These are phyloP conservation scores for Dillenia turbinata DNA, from an alignment of 164 flowering plant genomes.

Conservation along the genomic window DNA sequence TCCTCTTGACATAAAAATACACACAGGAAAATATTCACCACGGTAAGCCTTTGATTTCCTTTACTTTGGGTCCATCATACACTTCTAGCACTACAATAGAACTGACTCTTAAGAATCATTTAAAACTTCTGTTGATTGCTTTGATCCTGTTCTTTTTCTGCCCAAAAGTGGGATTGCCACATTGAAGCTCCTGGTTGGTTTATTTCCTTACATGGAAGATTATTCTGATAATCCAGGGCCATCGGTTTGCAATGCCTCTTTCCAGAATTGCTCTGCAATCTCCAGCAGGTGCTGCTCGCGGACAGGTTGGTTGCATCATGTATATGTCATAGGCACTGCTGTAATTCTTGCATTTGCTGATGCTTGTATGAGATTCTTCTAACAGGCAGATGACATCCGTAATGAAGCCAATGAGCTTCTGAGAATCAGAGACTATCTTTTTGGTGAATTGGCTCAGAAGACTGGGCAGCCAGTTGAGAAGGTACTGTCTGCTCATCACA, in stretches of 20 bases:
- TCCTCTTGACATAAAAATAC: too few species aligned
- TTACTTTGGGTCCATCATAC: too few species aligned
- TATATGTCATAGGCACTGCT: neutral
- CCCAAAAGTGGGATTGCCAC: too few species aligned
- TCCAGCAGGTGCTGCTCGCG: slow-evolving; percentile 91
- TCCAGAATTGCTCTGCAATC: slow-evolving; percentile 66
- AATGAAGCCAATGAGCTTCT: slow-evolving; percentile 88
- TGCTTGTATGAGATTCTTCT: slow-evolving; percentile 1
- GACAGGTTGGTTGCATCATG: slow-evolving; percentile 52
- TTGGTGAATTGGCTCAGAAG: slow-evolving; percentile 55
- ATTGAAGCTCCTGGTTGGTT: too few species aligned
- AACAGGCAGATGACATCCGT: slow-evolving; percentile 84
- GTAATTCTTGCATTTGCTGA: neutral
- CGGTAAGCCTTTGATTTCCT: too few species aligned
- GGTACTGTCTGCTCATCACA: slow-evolving; percentile 31
- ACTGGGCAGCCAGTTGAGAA: slow-evolving; percentile 88
- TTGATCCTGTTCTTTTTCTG: too few species aligned
- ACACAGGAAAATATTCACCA: too few species aligned
- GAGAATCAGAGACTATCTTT: slow-evolving; percentile 75
- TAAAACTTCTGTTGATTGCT: too few species aligned
- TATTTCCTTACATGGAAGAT: too few species aligned
- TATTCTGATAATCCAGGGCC: slow-evolving; percentile 41
- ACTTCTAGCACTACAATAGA: too few species aligned
- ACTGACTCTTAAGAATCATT: too few species aligned
- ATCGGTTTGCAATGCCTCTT: slow-evolving; percentile 73